Conservation (phyloP, 1,284 basidiomycete genomes). For the Leucocoprinus gongylophorus region DNA sequence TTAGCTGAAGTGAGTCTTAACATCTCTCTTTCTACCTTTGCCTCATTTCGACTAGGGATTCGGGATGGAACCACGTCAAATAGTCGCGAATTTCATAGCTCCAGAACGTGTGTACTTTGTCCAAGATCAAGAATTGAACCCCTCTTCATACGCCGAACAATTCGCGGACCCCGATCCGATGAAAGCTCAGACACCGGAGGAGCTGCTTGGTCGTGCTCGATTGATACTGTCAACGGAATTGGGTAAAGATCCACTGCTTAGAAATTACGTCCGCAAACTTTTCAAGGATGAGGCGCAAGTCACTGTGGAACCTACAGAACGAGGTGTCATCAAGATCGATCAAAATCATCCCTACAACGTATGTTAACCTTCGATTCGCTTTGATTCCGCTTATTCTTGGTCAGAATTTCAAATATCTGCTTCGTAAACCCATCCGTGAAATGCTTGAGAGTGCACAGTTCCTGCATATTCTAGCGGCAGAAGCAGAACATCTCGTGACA, state of each 20-base stretch:
- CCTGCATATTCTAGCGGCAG: conserved; percentile 88
- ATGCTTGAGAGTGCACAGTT: conserved; percentile 78
- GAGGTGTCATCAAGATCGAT: conserved; percentile 87
- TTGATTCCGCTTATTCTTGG: conserved; percentile 12
- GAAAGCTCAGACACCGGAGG: conserved; percentile 52
- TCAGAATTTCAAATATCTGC: conserved; percentile 94
- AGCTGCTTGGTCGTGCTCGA: conserved; percentile 67
- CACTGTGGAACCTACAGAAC: conserved; percentile 84
- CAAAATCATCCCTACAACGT: conserved; percentile 88
- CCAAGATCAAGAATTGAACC: conserved; percentile 73
- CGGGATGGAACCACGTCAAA: conserved; percentile 71
- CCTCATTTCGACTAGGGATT: conserved; percentile 48
- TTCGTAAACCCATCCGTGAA: conserved; percentile 70
- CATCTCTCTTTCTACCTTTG: conserved; percentile 10
- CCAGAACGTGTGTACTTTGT: conserved; percentile 57
- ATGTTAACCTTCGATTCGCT: conserved; percentile 24
- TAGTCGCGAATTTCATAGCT: conserved; percentile 73
- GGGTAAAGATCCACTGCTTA: conserved; percentile 87
- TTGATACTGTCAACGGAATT: conserved; percentile 88
- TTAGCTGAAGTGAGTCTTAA: conserved; percentile 59
- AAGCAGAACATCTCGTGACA: conserved; percentile 81
- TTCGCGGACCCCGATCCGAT: conserved; percentile 62
- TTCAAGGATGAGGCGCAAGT: conserved; percentile 79
- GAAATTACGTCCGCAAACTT: conserved; percentile 70
- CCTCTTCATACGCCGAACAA: conserved; percentile 67